These are phyloP conservation scores for Fusarium denticulatum DNA, from an alignment of 2,329 filamentous ascomycete genomes.

Conservation along the genomic window DNA sequence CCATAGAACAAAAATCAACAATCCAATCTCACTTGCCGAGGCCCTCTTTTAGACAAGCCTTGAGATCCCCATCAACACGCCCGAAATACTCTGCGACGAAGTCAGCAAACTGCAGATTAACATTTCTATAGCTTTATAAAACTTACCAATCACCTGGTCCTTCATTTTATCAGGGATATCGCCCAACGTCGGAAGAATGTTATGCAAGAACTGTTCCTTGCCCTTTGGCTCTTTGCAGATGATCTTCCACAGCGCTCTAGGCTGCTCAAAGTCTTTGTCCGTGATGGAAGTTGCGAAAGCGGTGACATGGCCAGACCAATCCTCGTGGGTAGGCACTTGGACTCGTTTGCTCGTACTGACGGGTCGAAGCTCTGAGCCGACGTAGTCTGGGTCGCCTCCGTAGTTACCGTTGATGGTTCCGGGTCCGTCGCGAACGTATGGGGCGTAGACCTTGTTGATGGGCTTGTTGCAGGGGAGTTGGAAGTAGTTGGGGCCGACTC, in stretches of 20 bases:
- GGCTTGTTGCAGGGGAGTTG: constrained; percentile 53
- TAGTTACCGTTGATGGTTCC: constrained; percentile 42
- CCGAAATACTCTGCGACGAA: background rate
- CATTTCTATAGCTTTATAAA: no score
- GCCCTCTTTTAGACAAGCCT: background rate
- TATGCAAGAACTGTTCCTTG: constrained; percentile 35
- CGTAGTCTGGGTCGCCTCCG: constrained; percentile 42
- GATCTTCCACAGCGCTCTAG: constrained; percentile 37
- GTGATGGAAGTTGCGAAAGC: constrained; percentile 23
- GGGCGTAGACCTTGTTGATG: constrained; percentile 35
- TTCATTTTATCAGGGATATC: constrained; percentile 29
- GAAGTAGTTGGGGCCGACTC: constrained; percentile 64
- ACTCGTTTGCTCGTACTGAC: constrained; percentile 50
- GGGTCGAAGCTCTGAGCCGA: constrained; percentile 47
- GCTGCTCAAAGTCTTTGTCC: constrained; percentile 38
- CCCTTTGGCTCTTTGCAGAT: constrained; percentile 30
- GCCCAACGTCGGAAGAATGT: constrained; percentile 28
- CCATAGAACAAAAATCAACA: background rate
- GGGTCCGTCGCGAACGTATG: constrained; percentile 40
- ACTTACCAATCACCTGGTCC: constrained; percentile 10
- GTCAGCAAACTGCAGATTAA: no score
- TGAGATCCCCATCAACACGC: background rate
- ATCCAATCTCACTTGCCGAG: background rate
- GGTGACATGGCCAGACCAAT: constrained; percentile 30
- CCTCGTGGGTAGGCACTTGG: constrained; percentile 36